Conservation (phyloP, 179 eudicot genomes). For the Beta lomatogona region DNA sequence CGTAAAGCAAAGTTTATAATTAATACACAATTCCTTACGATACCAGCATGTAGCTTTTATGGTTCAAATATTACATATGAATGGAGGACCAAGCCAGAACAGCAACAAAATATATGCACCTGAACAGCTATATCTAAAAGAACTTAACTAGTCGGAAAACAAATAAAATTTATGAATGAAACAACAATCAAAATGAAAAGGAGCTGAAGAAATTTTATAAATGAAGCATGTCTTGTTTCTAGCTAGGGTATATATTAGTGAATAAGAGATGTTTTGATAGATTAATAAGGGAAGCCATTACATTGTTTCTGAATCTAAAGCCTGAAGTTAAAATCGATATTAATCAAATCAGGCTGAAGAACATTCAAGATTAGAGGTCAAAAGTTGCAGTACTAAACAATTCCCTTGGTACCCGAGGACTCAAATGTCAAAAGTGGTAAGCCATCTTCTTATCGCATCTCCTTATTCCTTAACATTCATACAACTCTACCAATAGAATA, state of each 20-base stretch:
- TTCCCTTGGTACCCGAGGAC: not conserved
- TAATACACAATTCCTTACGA: not conserved
- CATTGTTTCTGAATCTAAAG: not conserved
- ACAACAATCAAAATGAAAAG: not conserved
- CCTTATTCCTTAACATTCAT: not conserved
- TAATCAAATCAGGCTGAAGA: slow-evolving; percentile 5
- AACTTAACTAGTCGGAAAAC: not conserved
- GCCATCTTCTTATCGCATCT: not conserved
- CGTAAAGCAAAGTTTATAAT: not conserved
- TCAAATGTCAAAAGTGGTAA: not conserved
- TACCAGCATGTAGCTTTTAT: not conserved
- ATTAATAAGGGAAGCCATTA: too few relatives aligned
- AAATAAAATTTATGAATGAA: not conserved
- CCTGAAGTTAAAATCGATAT: not conserved
- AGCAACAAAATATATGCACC: not conserved
- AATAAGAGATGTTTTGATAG: not conserved
- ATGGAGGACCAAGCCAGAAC: not conserved
- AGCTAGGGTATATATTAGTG: not conserved
- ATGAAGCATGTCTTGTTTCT: not conserved
- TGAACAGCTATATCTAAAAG: not conserved
- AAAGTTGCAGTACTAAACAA: not conserved
- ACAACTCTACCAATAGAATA: not conserved
- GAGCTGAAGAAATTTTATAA: not conserved
- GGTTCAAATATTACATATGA: not conserved
- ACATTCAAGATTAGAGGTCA: not conserved